Percentiles rank a stretch among this genome's conserved stretches.
Conservation (phyloP, 768 basidiomycete species). For the Boletus edulis region DNA sequence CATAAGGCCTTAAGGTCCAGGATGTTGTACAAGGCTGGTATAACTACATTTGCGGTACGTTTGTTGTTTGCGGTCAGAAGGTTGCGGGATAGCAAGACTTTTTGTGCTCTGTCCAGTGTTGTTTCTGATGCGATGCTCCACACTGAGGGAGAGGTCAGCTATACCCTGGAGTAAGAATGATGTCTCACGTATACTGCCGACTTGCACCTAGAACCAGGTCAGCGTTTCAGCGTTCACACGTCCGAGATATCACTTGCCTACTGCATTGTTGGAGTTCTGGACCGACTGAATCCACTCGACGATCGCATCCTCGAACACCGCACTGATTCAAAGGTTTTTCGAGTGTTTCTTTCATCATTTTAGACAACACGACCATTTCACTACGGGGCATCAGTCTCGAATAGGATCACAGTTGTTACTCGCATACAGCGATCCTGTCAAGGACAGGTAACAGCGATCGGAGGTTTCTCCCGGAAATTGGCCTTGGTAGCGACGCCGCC, state of each 20-base stretch:
- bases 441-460: conserved; percentile 34
- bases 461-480: conserved; percentile 34
- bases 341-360: conserved; percentile 29
- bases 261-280: conserved; percentile 36
- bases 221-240: background rate
- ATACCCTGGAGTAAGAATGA: background rate
- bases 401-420: background rate
- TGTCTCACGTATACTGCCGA: conserved; percentile 41
- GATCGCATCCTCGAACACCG: conserved; percentile 29
- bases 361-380: conserved; percentile 27
- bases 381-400: conserved; percentile 15
- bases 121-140: conserved; percentile 35
- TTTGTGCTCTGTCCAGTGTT: conserved; percentile 38
- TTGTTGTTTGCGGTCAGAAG: conserved; percentile 24
- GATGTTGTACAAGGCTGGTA: background rate
- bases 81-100: conserved; percentile 30
- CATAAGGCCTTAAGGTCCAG: too few species aligned
- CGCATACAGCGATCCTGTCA: conserved; percentile 31
- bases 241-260: conserved; percentile 23
- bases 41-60: background rate
- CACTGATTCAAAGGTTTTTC: conserved; percentile 32
- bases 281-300: conserved; percentile 6
- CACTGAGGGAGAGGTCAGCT: conserved; percentile 28
- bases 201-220: conserved; percentile 35
- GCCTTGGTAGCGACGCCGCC: conserved; percentile 30